Evolutionary conservation across 2,329 filamentous ascomycete genomes (phyloP).

Genomic region (Aureobasidium sp.): DNA sequence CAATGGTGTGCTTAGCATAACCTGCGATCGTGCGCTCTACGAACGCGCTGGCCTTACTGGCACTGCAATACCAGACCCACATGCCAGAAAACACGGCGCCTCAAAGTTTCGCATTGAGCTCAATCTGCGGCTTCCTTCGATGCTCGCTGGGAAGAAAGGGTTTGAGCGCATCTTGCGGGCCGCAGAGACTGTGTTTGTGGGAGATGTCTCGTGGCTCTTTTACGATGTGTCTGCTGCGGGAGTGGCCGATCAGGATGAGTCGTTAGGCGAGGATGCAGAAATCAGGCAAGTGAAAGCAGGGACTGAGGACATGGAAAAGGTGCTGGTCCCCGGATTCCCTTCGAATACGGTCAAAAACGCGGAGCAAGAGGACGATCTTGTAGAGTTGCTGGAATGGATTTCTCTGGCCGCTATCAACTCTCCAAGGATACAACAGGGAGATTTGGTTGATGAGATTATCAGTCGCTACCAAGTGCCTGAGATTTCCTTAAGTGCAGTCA

Average conservation of each 20-base stretch:
- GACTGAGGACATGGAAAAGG: constrained; percentile 22
- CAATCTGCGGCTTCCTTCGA: constrained; percentile 65
- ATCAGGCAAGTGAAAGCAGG: constrained; percentile 24
- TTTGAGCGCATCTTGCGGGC: constrained; percentile 75
- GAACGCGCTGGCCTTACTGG: constrained; percentile 77
- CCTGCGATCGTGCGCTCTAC: constrained; percentile 73
- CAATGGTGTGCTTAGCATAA: constrained; percentile 67
- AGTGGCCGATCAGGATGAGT: constrained; percentile 1
- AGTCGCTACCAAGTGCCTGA: constrained; percentile 58
- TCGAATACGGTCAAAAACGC: constrained; percentile 23
- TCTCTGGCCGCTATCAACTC: constrained; percentile 60
- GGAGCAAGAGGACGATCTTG: constrained; percentile 45
- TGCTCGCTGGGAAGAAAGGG: constrained; percentile 75
- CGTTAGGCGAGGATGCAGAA: constrained; percentile 25
- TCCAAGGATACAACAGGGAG: constrained; percentile 51
- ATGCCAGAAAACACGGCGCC: constrained; percentile 56
- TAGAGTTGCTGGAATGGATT: constrained; percentile 67
- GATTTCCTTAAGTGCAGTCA: background rate
- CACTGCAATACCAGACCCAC: constrained; percentile 50
- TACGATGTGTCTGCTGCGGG: constrained; percentile 46
- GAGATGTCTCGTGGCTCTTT: constrained; percentile 70
- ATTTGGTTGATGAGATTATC: constrained; percentile 61
- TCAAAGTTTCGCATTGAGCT: constrained; percentile 71
- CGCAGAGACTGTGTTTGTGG: constrained; percentile 66
- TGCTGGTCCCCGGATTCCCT: constrained; percentile 28